These are phyloP conservation scores for Flaveria robusta DNA, from an alignment of 129 eudicot species.

Conservation along the genomic window DNA sequence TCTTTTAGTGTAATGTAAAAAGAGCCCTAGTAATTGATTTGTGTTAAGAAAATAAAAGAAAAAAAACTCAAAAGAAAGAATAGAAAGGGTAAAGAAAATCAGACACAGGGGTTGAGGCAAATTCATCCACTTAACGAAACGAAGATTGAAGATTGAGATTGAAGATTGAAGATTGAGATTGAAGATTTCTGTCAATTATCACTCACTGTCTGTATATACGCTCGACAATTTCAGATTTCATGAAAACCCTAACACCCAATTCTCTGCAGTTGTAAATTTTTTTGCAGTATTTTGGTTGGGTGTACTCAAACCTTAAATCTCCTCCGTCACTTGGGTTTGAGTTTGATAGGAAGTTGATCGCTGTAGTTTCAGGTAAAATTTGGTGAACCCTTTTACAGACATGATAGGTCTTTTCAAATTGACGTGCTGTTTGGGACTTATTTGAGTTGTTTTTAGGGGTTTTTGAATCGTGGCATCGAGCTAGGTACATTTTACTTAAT, in stretches of 20 bases:
- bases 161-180: too few relatives aligned
- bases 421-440: not conserved
- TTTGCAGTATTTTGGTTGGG: not conserved
- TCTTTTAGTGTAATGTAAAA: too few relatives aligned
- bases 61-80: too few relatives aligned
- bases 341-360: slow-evolving; percentile 15
- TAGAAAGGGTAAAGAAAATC: not conserved
- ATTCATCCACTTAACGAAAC: too few relatives aligned
- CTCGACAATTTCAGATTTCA: slow-evolving; percentile 3
- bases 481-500: slow-evolving; percentile 23
- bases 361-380: slow-evolving; percentile 24
- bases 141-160: too few relatives aligned
- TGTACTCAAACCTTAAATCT: slow-evolving; percentile 26
- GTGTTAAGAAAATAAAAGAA: too few relatives aligned
- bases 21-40: too few relatives aligned
- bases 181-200: slow-evolving; percentile 35
- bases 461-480: not conserved
- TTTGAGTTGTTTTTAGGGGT: not conserved
- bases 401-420: slow-evolving; percentile 14
- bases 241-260: slow-evolving; percentile 27
- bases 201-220: slow-evolving; percentile 7
- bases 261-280: slow-evolving; percentile 3
- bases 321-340: slow-evolving; percentile 24
- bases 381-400: not conserved
- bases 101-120: not conserved